These are phyloP conservation scores for Aspergillus carbonarius DNA, from an alignment of 2,329 filamentous ascomycete species.

Conservation along the genomic window DNA sequence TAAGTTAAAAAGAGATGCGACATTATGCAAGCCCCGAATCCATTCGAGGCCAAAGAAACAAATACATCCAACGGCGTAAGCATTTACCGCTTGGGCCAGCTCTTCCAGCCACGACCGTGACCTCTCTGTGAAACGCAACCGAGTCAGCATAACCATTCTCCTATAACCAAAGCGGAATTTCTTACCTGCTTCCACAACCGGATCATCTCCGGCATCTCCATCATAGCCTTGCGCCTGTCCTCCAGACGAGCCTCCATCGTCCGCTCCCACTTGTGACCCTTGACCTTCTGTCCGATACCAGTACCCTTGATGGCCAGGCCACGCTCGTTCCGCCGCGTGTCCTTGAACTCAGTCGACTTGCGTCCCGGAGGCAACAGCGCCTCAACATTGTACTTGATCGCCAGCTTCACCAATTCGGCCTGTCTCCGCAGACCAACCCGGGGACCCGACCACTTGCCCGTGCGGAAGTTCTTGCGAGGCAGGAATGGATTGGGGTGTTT, in stretches of 20 bases:
- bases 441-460: constrained; percentile 80
- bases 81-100: constrained; percentile 61
- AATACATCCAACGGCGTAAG: neutral
- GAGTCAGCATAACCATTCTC: constrained; percentile 35
- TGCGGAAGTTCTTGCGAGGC: constrained; percentile 72
- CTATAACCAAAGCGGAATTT: constrained; percentile 14
- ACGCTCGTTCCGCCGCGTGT: constrained; percentile 71
- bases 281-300: constrained; percentile 86
- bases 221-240: constrained; percentile 84
- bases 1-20: constrained; percentile 15
- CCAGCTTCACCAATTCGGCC: constrained; percentile 86
- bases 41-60: constrained; percentile 1
- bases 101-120: constrained; percentile 72
- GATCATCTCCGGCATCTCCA: constrained; percentile 91
- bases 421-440: constrained; percentile 81
- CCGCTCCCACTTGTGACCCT: constrained; percentile 92
- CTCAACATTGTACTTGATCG: constrained; percentile 73
- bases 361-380: constrained; percentile 73
- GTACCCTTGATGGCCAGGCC: constrained; percentile 88
- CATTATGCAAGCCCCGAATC: constrained; percentile 11
- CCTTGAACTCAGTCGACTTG: constrained; percentile 69
- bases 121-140: constrained; percentile 52
- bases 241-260: constrained; percentile 81
- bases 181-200: constrained; percentile 88
- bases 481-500: constrained; percentile 74